A percentile compares a stretch with the other conserved stretches of the same genome.
Conservation (phyloP, 768 basidiomycete genomes). For the Tulasnella sp. region DNA sequence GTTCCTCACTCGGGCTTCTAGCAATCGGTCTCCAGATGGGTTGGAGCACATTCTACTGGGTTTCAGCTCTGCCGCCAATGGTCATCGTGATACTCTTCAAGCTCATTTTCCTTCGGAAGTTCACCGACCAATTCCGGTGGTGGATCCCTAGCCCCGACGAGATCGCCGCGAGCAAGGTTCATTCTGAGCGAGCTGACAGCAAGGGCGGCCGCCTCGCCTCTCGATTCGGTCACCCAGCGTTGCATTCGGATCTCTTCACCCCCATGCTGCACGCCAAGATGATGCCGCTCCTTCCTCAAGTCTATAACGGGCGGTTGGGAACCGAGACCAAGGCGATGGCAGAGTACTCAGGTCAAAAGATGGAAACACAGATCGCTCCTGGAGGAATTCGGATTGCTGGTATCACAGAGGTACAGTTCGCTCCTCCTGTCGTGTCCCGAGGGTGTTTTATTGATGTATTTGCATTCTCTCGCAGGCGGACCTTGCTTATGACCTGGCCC, state of each 20-base stretch:
- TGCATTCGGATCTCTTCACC: constrained; percentile 81
- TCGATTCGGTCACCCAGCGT: constrained; percentile 92
- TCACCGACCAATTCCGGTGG: constrained; percentile 67
- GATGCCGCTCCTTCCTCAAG: constrained; percentile 71
- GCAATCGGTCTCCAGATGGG: constrained; percentile 81
- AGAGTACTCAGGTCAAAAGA: constrained; percentile 73
- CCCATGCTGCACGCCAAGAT: constrained; percentile 84
- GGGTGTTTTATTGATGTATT: neutral
- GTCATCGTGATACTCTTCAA: constrained; percentile 80
- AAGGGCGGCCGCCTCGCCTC: constrained; percentile 73
- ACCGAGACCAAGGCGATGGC: constrained; percentile 61
- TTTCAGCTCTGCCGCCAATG: constrained; percentile 81
- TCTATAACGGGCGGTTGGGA: constrained; percentile 70
- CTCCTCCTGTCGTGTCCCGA: constrained; percentile 10
- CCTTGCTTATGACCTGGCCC: constrained; percentile 74
- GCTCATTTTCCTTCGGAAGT: constrained; percentile 67
- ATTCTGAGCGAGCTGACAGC: constrained; percentile 73
- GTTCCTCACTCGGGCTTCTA: constrained; percentile 38
- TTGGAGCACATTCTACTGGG: constrained; percentile 69
- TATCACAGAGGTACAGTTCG: constrained; percentile 60
- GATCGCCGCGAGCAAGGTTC: constrained; percentile 64
- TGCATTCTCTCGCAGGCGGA: constrained; percentile 47
- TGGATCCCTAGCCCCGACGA: constrained; percentile 82
- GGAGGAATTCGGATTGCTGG: constrained; percentile 81
- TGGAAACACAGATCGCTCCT: constrained; percentile 69